These are phyloP conservation scores for Lachancea kluyveri DNA, from an alignment of 805 yeast genomes.

Conservation along the genomic window DNA sequence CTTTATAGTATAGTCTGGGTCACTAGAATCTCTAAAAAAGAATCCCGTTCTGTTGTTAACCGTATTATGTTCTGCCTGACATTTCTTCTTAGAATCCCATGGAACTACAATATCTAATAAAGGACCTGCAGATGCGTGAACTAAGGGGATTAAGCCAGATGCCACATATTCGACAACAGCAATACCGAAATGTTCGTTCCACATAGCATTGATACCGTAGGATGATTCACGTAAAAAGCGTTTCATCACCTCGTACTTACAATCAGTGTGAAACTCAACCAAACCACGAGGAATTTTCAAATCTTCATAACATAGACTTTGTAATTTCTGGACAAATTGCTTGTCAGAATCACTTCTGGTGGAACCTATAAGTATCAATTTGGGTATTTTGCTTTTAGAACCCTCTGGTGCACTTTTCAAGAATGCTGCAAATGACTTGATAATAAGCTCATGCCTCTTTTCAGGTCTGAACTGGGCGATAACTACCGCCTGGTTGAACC, in stretches of 20 bases:
- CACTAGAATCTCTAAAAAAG: conserved; percentile 63
- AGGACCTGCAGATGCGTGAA: conserved; percentile 96
- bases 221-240: conserved; percentile 48
- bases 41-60: conserved; percentile 60
- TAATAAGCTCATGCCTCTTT: conserved; percentile 73
- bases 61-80: conserved; percentile 24
- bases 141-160: conserved; percentile 80
- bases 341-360: conserved; percentile 68
- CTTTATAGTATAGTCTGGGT: conserved; percentile 54
- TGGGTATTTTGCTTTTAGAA: conserved; percentile 34
- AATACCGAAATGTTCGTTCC: conserved; percentile 99
- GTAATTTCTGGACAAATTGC: conserved; percentile 45
- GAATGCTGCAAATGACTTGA: conserved; percentile 58
- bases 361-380: conserved; percentile 74
- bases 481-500: conserved; percentile 34
- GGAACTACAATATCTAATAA: conserved; percentile 74
- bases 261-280: conserved; percentile 60
- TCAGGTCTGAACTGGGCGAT: conserved; percentile 95
- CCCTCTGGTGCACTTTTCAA: conserved; percentile 21
- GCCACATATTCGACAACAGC: conserved; percentile 92
- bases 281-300: conserved; percentile 37
- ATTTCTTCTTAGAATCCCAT: conserved; percentile 32
- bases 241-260: conserved; percentile 59
- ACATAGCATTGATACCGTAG: conserved; percentile 91
- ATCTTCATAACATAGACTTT: conserved; percentile 34